Percentiles rank a stretch among this genome's conserved stretches.
Evolutionary conservation across 495 filamentous ascomycete species (phyloP).

Genomic region (Pseudoneurospora amorphoporcata): DNA sequence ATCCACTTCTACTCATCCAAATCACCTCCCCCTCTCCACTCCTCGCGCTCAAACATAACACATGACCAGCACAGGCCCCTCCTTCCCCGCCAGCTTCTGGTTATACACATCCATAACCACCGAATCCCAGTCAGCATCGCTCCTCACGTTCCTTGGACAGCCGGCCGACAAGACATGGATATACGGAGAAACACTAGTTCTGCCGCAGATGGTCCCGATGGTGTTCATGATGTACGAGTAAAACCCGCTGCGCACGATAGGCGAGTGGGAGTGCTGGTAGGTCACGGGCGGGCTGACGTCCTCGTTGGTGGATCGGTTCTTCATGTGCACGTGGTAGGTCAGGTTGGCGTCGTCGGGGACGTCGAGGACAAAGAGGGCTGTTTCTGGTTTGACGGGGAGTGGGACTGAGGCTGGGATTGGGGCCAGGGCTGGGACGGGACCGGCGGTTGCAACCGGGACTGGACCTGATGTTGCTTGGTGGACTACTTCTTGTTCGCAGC

Average conservation of each 20-base stretch:
- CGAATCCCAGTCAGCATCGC: not conserved
- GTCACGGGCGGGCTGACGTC: not conserved
- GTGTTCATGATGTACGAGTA: not conserved
- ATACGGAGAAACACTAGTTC: not conserved
- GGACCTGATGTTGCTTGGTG: not conserved
- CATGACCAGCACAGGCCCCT: not conserved
- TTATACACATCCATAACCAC: not conserved
- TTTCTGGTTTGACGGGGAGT: not conserved
- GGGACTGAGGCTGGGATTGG: not conserved
- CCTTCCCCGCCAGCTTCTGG: not conserved
- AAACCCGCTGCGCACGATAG: not conserved
- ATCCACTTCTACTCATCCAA: not conserved
- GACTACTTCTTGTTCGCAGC: not conserved
- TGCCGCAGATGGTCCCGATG: not conserved
- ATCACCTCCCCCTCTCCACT: not conserved
- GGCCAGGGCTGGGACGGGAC: not conserved
- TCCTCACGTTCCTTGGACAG: not conserved
- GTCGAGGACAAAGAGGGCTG: not conserved
- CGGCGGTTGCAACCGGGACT: not conserved
- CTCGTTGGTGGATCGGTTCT: not conserved
- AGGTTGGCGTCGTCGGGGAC: not conserved
- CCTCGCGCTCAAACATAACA: not conserved
- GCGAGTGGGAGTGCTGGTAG: not conserved
- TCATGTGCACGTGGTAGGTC: constrained; percentile 3
- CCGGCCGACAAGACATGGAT: not conserved